Conservation (phyloP, 2,329 filamentous ascomycete species). For the Colletotrichum sp. region DNA sequence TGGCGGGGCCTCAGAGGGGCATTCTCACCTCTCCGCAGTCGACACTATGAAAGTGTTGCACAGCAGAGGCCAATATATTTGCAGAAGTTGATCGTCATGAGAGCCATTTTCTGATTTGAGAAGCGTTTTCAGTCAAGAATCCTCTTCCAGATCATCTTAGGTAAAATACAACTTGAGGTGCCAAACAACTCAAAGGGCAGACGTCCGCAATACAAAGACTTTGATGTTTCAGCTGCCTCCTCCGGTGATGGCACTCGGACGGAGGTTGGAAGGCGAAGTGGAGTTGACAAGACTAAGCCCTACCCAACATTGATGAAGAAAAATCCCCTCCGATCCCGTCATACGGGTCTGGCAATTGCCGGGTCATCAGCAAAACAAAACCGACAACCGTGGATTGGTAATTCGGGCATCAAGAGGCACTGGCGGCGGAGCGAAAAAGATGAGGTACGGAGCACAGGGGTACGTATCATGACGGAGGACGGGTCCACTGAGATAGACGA, state of each 20-base stretch:
- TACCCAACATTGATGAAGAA: not conserved
- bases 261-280: not conserved
- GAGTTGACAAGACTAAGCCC: not conserved
- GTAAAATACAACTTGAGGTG: not conserved
- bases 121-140: not conserved
- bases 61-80: not conserved
- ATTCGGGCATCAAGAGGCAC: slow-evolving; percentile 13
- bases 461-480: slow-evolving; percentile 10
- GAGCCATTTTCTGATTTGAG: not conserved
- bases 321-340: not conserved
- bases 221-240: not conserved
- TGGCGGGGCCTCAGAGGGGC: not conserved
- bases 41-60: not conserved
- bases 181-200: not conserved
- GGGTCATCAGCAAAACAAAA: not conserved
- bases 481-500: not conserved
- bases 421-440: slow-evolving; percentile 14
- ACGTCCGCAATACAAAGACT: not conserved
- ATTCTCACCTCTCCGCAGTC: not conserved
- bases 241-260: not conserved
- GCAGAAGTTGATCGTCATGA: not conserved
- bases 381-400: not conserved
- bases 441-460: slow-evolving; percentile 7
- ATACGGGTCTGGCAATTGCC: not conserved
- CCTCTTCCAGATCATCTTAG: not conserved